Evolutionary conservation across 1,139 yeast species (phyloP).

Genomic region (Suhomyces chickasaworum): DNA sequence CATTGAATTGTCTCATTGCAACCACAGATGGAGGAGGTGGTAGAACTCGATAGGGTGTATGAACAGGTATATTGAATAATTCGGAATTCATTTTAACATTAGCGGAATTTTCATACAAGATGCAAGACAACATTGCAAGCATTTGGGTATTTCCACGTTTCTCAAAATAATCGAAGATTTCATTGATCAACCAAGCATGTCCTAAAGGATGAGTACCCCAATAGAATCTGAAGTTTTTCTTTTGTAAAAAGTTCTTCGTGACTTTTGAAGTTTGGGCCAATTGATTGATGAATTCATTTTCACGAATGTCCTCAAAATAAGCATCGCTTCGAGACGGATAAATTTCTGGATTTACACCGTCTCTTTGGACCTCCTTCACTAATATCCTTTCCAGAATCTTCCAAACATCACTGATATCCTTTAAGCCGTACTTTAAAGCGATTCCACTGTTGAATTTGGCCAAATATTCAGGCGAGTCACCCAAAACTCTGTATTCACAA

Average conservation of each 20-base stretch:
- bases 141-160: constrained; percentile 71
- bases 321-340: constrained; percentile 8
- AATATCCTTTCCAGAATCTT: constrained; percentile 54
- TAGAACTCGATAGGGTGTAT: constrained; percentile 47
- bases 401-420: constrained; percentile 79
- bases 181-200: constrained; percentile 65
- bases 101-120: constrained; percentile 48
- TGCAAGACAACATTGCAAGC: constrained; percentile 87
- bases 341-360: constrained; percentile 18
- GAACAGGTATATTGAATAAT: constrained; percentile 41
- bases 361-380: constrained; percentile 30
- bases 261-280: constrained; percentile 21
- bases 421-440: constrained; percentile 63
- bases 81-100: constrained; percentile 23
- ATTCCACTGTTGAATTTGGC: constrained; percentile 74
- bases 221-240: constrained; percentile 39
- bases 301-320: constrained; percentile 12
- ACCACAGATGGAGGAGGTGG: constrained; percentile 37
- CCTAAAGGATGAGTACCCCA: constrained; percentile 91
- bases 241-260: constrained; percentile 20
- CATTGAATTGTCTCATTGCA: constrained; percentile 21
- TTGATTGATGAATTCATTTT: constrained; percentile 22
- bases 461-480: constrained; percentile 63
- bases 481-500: constrained; percentile 68
- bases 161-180: constrained; percentile 68